These are phyloP conservation scores for Exophiala sp. DNA, from an alignment of 2,329 filamentous ascomycete genomes.

Conservation along the genomic window DNA sequence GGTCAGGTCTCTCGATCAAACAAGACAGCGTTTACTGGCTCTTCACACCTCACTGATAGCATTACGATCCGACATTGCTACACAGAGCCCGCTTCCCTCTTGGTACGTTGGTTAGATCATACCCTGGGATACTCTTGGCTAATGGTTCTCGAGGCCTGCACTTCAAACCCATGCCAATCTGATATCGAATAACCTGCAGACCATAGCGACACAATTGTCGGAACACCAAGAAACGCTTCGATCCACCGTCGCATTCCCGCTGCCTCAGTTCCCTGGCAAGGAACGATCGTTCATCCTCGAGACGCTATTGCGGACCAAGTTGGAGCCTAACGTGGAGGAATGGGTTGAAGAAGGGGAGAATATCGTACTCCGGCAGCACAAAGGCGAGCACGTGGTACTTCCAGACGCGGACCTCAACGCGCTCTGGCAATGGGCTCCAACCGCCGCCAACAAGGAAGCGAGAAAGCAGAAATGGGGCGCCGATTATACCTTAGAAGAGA, in stretches of 20 bases:
- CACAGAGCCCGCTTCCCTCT: constrained; percentile 60
- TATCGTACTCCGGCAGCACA: constrained; percentile 33
- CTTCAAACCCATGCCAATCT: constrained; percentile 67
- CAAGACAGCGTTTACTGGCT: constrained; percentile 61
- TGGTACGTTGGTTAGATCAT: constrained; percentile 46
- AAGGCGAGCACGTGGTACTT: constrained; percentile 27
- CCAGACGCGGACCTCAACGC: constrained; percentile 49
- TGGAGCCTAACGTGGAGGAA: constrained; percentile 70
- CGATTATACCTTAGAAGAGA: constrained; percentile 66
- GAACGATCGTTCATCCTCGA: constrained; percentile 60
- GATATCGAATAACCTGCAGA: constrained; percentile 63
- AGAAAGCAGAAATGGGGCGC: constrained; percentile 51
- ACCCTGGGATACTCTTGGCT: constrained; percentile 1
- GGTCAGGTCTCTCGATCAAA: constrained; percentile 62
- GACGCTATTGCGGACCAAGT: constrained; percentile 72
- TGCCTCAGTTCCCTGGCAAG: constrained; percentile 66
- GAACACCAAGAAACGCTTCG: constrained; percentile 63
- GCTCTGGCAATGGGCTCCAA: constrained; percentile 55
- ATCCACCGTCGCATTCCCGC: constrained; percentile 67
- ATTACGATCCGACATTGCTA: constrained; percentile 55
- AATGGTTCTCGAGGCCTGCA: constrained; percentile 51
- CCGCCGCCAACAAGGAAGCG: constrained; percentile 44
- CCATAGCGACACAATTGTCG: constrained; percentile 59
- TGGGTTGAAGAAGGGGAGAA: constrained; percentile 61
- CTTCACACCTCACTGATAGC: constrained; percentile 63